Conservation (phyloP, 2,329 filamentous ascomycete genomes). For the Fusarium verrucosum region DNA sequence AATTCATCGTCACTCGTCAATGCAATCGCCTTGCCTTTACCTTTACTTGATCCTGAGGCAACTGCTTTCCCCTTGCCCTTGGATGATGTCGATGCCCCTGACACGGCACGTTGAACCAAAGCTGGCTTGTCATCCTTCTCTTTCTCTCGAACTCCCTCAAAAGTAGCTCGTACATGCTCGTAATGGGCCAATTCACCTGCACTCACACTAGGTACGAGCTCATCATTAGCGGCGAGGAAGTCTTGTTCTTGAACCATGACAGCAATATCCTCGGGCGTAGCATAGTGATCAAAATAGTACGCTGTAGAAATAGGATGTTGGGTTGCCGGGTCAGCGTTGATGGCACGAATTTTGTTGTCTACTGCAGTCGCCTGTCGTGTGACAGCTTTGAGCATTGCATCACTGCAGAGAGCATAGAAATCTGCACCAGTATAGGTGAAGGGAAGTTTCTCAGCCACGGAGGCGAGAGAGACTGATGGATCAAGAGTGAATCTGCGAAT, state of each 20-base stretch:
- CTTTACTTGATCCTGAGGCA: slow-evolving; percentile 39
- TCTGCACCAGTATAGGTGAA: slow-evolving; percentile 98
- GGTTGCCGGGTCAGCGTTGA: slow-evolving; percentile 63
- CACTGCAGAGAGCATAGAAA: slow-evolving; percentile 95
- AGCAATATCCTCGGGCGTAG: slow-evolving; percentile 80
- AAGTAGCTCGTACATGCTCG: slow-evolving; percentile 80
- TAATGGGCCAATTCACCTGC: slow-evolving; percentile 93
- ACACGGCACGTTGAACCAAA: slow-evolving; percentile 39
- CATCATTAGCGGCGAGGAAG: slow-evolving; percentile 81
- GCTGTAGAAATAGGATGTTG: slow-evolving; percentile 75
- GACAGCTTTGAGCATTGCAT: slow-evolving; percentile 98
- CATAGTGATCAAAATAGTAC: slow-evolving; percentile 95
- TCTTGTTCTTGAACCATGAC: slow-evolving; percentile 92
- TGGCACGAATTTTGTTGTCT: slow-evolving; percentile 79
- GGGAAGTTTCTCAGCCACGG: slow-evolving; percentile 80
- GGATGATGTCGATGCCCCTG: slow-evolving; percentile 43
- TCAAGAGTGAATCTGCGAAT: slow-evolving; percentile 80
- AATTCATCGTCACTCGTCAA: slow-evolving; percentile 48
- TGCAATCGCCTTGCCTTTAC: slow-evolving; percentile 50
- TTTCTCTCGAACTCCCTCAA: slow-evolving; percentile 70
- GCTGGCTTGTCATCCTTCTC: slow-evolving; percentile 52
- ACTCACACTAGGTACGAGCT: slow-evolving; percentile 93
- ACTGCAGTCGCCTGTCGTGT: slow-evolving; percentile 87
- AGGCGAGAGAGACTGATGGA: slow-evolving; percentile 77
- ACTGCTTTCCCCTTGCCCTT: slow-evolving; percentile 49